Evolutionary conservation across 164 flowering plant genomes (phyloP).

Genomic region (Warburgia ugandensis): DNA sequence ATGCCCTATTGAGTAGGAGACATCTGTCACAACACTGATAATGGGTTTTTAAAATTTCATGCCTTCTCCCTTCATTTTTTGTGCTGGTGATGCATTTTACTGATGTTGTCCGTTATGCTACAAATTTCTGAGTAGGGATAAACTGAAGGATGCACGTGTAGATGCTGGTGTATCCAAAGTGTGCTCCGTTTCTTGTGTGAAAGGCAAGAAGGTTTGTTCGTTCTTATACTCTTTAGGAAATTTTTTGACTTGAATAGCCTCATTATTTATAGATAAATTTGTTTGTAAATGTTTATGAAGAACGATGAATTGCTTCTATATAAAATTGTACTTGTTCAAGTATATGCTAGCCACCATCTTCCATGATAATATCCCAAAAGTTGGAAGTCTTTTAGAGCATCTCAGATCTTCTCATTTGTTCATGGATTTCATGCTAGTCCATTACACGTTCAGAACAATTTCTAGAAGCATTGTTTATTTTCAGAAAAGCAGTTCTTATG

Average conservation of each 20-base stretch:
- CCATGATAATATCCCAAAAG: not conserved
- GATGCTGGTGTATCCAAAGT: constrained; percentile 19
- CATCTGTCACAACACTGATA: too few relatives aligned
- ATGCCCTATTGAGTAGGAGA: too few relatives aligned
- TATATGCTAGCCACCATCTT: not conserved
- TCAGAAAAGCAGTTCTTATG: too few relatives aligned
- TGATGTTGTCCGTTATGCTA: not conserved
- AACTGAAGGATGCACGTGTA: not conserved
- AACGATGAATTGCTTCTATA: not conserved
- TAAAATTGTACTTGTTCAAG: not conserved
- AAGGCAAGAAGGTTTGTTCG: constrained; percentile 32
- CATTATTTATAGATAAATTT: too few relatives aligned
- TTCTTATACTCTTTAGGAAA: not conserved
- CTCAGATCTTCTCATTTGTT: too few relatives aligned
- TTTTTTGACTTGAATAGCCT: too few relatives aligned
- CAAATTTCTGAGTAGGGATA: constrained; percentile 9
- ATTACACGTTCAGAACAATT: too few relatives aligned
- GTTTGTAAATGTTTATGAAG: not conserved
- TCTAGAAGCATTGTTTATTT: too few relatives aligned
- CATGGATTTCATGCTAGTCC: too few relatives aligned
- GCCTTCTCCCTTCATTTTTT: not conserved
- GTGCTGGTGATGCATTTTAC: constrained; percentile 1
- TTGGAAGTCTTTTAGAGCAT: not conserved
- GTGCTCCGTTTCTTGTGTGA: constrained; percentile 20
- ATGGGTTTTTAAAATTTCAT: too few relatives aligned